Evolutionary conservation across 2,329 filamentous ascomycete species (phyloP).

Genomic region (Knoxdaviesia capensis): DNA sequence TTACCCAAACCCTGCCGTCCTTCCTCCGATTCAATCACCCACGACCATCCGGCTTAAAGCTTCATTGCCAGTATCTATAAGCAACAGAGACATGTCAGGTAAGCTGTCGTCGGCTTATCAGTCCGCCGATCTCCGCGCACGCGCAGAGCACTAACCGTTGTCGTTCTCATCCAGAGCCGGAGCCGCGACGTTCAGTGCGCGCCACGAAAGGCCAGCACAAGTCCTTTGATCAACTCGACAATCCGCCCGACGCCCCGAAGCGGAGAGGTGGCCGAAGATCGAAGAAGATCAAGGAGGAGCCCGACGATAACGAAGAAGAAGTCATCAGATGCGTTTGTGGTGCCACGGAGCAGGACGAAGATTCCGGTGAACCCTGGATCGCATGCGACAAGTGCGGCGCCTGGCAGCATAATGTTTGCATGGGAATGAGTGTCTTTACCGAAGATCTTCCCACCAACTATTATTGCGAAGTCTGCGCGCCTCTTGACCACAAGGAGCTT

Average conservation of each 20-base stretch:
- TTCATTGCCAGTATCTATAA: too few species aligned
- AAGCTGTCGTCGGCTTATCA: too few species aligned
- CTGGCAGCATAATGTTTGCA: slow-evolving; percentile 96
- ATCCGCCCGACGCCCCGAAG: slow-evolving; percentile 31
- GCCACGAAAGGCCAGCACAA: slow-evolving; percentile 97
- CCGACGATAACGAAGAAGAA: slow-evolving; percentile 37
- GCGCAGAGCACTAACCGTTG: too few species aligned
- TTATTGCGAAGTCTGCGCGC: slow-evolving; percentile 79
- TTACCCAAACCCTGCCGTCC: too few species aligned
- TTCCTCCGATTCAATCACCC: too few species aligned
- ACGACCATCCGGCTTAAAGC: too few species aligned
- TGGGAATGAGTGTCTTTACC: slow-evolving; percentile 62
- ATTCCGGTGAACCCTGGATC: slow-evolving; percentile 82
- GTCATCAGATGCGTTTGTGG: slow-evolving; percentile 90
- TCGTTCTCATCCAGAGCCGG: slow-evolving; percentile 21
- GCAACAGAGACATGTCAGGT: too few species aligned
- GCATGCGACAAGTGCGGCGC: slow-evolving; percentile 80
- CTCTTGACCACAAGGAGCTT: slow-evolving; percentile 64
- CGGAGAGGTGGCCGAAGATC: slow-evolving; percentile 25
- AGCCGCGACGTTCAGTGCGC: slow-evolving; percentile 83
- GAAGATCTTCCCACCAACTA: slow-evolving; percentile 69
- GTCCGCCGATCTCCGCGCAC: too few species aligned
- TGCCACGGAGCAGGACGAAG: slow-evolving; percentile 65
- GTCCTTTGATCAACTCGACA: slow-evolving; percentile 58
- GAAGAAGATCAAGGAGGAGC: slow-evolving; percentile 34